Conservation (phyloP, 2,329 filamentous ascomycete genomes). For the Apiospora arundinis region DNA sequence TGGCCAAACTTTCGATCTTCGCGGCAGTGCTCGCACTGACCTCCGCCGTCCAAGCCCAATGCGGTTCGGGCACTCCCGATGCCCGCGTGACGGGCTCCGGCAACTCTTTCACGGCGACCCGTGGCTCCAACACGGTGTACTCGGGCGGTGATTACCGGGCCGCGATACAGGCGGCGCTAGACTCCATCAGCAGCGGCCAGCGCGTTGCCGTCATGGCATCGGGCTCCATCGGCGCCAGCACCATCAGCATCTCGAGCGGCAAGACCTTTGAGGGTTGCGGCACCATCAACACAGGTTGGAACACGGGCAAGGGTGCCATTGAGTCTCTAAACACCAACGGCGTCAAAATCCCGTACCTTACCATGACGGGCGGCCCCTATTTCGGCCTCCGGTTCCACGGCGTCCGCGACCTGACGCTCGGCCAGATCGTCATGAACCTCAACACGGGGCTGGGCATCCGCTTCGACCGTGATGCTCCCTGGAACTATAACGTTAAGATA, state of each 20-base stretch:
- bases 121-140: slow-evolving; percentile 54
- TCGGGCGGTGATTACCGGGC: slow-evolving; percentile 58
- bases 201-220: slow-evolving; percentile 60
- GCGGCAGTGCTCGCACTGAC: slow-evolving; percentile 49
- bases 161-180: slow-evolving; percentile 61
- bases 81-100: slow-evolving; percentile 33
- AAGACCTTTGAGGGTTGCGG: slow-evolving; percentile 66
- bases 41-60: slow-evolving; percentile 42
- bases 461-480: slow-evolving; percentile 60
- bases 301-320: slow-evolving; percentile 57
- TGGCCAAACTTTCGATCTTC: slow-evolving; percentile 38
- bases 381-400: slow-evolving; percentile 64
- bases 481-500: slow-evolving; percentile 61
- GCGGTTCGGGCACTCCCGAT: slow-evolving; percentile 34
- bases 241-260: slow-evolving; percentile 56
- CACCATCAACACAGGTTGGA: slow-evolving; percentile 55
- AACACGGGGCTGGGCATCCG: slow-evolving; percentile 61
- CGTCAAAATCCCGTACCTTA: slow-evolving; percentile 62
- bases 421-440: slow-evolving; percentile 61
- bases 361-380: slow-evolving; percentile 63
- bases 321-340: slow-evolving; percentile 55
- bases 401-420: slow-evolving; percentile 53
- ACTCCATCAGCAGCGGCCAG: slow-evolving; percentile 57
- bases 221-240: slow-evolving; percentile 60
- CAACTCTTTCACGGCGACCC: slow-evolving; percentile 32